These are phyloP conservation scores for Pichia sp. DNA, from an alignment of 1,139 yeast species.

Conservation along the genomic window DNA sequence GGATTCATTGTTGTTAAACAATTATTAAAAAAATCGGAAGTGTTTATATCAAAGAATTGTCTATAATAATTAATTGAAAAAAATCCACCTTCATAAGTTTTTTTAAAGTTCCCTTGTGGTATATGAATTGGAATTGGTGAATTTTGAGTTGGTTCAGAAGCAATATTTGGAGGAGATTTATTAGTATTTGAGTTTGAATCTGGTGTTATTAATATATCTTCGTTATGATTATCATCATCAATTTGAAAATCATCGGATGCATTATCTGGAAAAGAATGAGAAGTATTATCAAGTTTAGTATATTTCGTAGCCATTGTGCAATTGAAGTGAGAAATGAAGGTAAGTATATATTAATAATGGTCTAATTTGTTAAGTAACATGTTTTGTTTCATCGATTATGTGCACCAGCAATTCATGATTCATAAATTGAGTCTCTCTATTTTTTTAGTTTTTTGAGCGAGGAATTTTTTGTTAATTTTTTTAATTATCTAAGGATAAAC, in stretches of 20 bases:
- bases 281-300: too few relatives aligned
- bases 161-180: background rate
- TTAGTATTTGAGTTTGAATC: constrained; percentile 12
- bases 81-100: constrained; percentile 35
- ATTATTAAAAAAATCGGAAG: constrained; percentile 48
- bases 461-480: too few relatives aligned
- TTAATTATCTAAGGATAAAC: too few relatives aligned
- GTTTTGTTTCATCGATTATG: too few relatives aligned
- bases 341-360: too few relatives aligned
- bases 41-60: constrained; percentile 57
- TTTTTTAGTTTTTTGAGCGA: too few relatives aligned
- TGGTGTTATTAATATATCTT: constrained; percentile 24
- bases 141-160: background rate
- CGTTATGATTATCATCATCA: constrained; percentile 24
- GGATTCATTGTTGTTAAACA: constrained; percentile 43
- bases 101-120: constrained; percentile 12
- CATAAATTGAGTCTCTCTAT: too few relatives aligned
- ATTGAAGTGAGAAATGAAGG: too few relatives aligned
- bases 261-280: background rate
- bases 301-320: background rate
- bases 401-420: too few relatives aligned
- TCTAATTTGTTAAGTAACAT: too few relatives aligned
- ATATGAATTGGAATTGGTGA: constrained; percentile 2
- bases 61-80: constrained; percentile 53
- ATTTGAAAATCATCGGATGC: constrained; percentile 5